phyloP scores from a whole-genome alignment of 768 basidiomycete genomes.

The Suillus plorans region DNA sequence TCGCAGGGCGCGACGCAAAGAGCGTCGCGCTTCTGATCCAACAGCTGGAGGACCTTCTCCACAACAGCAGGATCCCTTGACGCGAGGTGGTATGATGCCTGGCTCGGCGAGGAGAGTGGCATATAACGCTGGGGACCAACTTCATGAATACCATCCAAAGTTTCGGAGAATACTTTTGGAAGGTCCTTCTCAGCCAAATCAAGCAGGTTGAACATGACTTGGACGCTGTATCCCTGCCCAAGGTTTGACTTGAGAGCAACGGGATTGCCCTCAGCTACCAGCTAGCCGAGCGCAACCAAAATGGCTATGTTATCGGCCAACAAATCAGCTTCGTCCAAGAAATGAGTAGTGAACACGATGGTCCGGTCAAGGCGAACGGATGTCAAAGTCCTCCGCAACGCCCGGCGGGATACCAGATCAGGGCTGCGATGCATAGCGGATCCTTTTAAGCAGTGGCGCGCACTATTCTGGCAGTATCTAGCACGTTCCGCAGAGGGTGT shows the following conservation, averaged over 20 bases:
- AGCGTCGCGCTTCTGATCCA: conserved; percentile 44
- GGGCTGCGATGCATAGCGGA: conserved; percentile 37
- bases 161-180: conserved; percentile 16
- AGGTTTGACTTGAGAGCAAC: conserved; percentile 70
- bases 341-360: conserved; percentile 80
- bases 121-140: conserved; percentile 47
- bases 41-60: conserved; percentile 50
- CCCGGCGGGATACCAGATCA: conserved; percentile 75
- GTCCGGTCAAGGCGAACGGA: conserved; percentile 64
- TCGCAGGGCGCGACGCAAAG: conserved; percentile 56
- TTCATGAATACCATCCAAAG: conserved; percentile 43
- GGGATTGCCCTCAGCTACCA: conserved; percentile 72
- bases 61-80: conserved; percentile 57
- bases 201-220: conserved; percentile 46
- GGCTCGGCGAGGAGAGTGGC: conserved; percentile 42
- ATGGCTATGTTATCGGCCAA: conserved; percentile 77
- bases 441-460: conserved; percentile 26
- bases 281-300: conserved; percentile 70
- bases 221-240: conserved; percentile 70
- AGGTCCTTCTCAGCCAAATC: conserved; percentile 30
- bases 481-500: conserved; percentile 54
- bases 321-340: conserved; percentile 78
- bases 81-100: conserved; percentile 56
- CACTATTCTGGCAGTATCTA: conserved; percentile 67
- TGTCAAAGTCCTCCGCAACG: conserved; percentile 74